phyloP scores from a whole-genome alignment of 31 red algal species.

The Porphyra umbilicalis region DNA sequence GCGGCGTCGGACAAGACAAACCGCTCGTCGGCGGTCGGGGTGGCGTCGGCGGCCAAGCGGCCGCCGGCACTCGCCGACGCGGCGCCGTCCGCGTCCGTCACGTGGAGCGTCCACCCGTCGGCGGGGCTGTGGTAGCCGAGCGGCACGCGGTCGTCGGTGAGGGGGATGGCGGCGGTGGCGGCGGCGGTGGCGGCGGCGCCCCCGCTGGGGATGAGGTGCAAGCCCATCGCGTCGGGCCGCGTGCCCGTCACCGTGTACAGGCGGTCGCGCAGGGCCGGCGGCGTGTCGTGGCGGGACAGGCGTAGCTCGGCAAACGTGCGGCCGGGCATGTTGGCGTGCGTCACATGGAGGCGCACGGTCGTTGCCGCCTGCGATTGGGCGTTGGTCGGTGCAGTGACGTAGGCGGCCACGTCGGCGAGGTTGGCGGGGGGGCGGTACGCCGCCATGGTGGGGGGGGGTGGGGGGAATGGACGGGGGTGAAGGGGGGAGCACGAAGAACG shows the following conservation, averaged over 20 bases:
- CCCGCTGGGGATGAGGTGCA: slow-evolving; percentile 5
- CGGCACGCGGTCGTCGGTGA: slow-evolving; percentile 10
- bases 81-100: slow-evolving; percentile 38
- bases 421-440: background rate
- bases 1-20: slow-evolving; percentile 48
- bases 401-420: background rate
- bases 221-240: slow-evolving; percentile 15
- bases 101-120: slow-evolving; percentile 25
- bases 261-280: slow-evolving; percentile 20
- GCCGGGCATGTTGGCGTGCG: slow-evolving; percentile 49
- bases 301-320: slow-evolving; percentile 51
- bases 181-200: background rate
- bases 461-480: too few relatives aligned
- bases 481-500: background rate
- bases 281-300: slow-evolving; percentile 9
- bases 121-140: slow-evolving; percentile 11
- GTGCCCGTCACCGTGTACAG: slow-evolving; percentile 71
- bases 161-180: slow-evolving; percentile 8
- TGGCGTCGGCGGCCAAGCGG: slow-evolving; percentile 20
- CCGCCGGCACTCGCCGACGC: slow-evolving; percentile 35
- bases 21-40: slow-evolving; percentile 18
- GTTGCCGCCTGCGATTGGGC: slow-evolving; percentile 2
- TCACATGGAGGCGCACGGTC: slow-evolving; percentile 44
- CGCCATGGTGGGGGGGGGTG: background rate
- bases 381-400: background rate